Conservation (phyloP, 805 yeast species). For the Myxozyma geophila region DNA sequence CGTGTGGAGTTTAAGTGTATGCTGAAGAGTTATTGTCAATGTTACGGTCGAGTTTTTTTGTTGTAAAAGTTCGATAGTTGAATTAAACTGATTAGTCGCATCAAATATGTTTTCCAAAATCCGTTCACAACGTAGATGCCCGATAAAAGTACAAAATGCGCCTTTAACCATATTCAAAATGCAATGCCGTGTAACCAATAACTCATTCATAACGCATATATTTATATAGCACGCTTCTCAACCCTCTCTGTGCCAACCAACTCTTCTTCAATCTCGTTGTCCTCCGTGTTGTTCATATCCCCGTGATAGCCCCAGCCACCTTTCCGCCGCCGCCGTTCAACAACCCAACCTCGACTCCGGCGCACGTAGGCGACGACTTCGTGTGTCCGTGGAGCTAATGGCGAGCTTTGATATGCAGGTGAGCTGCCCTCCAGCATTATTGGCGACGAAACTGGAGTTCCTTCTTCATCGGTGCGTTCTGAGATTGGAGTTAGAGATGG, state of each 20-base stretch:
- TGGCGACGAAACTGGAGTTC: slow-evolving; percentile 9
- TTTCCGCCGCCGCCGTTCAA: slow-evolving; percentile 31
- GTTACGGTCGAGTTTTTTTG: not conserved
- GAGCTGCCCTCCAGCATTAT: slow-evolving; percentile 4
- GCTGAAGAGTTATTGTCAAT: not conserved
- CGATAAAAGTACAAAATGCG: not conserved
- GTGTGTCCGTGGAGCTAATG: slow-evolving; percentile 11
- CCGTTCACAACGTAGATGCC: not conserved
- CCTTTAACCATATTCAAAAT: not conserved
- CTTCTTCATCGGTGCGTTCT: slow-evolving; percentile 23
- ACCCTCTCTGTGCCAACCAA: slow-evolving; percentile 26
- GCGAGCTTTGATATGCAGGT: slow-evolving; percentile 2
- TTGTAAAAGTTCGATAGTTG: not conserved
- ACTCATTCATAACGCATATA: not conserved
- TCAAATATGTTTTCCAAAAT: not conserved
- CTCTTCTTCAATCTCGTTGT: slow-evolving; percentile 18
- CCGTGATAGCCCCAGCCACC: slow-evolving; percentile 16
- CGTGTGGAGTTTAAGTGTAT: not conserved
- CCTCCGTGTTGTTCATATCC: not conserved
- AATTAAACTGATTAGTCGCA: not conserved
- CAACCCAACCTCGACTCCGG: slow-evolving; percentile 33
- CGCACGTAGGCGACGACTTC: slow-evolving; percentile 36
- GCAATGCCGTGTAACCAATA: not conserved
- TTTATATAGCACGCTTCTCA: slow-evolving; percentile 20
- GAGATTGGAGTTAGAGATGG: slow-evolving; percentile 28